Evolutionary conservation across 805 yeast genomes (phyloP), one percentile per base, ranked within the genome.

Genomic region (Candida lessepsii): DNA sequence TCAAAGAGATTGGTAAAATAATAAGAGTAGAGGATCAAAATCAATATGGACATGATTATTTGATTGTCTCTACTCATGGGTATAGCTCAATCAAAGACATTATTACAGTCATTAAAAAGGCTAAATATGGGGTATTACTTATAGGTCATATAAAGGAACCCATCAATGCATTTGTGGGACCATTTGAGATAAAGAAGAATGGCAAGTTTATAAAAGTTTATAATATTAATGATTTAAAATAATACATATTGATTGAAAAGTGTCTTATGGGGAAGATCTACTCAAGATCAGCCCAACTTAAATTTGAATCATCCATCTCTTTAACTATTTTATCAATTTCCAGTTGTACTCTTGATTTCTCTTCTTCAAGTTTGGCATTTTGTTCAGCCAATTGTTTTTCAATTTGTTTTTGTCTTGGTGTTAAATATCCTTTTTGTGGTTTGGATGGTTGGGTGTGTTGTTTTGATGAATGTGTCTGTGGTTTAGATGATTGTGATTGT

Each of bases 221-320:
- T 29, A 29, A 28, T 24, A 28, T 29, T 20, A 36, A 20, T 28
- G 30, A 35, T 15, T 35, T 35, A 24, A 15, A 37, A 24, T 33
- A 36, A 27, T 18, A 29, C 20, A 27, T 10, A 30, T 15, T n/a
- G n/a, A n/a, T n/a, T n/a, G n/a, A n/a, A n/a, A n/a, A n/a, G n/a
- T n/a, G n/a, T n/a, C n/a, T n/a, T n/a, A 9, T n/a, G n/a, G n/a
- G n/a, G n/a, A n/a, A n/a, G n/a, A n/a, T 28, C 39, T 37, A 37
- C 19, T 45, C 47, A 15, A 47, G 32, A 29, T 48, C 51, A 8
- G 51, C 51, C 51, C 51, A 48, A 21, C 38, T 41, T 4, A 40
- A 36, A 15, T 43, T 40, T 7, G 49, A 37, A 30, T 36, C 35
- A 4, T 40, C 46, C 51, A 48, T 48, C 20, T 48, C 47, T 30